Conservation (phyloP, 164 flowering plant genomes). For the Paratinospora sagittata region DNA sequence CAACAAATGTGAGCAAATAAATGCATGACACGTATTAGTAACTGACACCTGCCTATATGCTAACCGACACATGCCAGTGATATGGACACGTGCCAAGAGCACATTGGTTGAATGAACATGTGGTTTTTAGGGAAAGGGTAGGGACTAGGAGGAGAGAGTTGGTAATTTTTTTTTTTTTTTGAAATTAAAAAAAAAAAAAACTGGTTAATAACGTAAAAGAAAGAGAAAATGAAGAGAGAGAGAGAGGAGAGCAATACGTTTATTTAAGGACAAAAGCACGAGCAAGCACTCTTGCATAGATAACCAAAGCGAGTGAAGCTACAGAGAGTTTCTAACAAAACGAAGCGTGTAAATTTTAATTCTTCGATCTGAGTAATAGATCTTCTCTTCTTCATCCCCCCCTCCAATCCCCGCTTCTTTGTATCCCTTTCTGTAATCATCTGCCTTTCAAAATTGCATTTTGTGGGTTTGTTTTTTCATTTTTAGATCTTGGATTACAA, state of each 20-base stretch:
- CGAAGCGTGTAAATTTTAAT: neutral
- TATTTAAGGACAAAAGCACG: neutral
- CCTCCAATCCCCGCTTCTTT: constrained; percentile 49
- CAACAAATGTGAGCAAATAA: neutral
- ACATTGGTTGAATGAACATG: no score
- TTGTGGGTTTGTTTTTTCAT: no score
- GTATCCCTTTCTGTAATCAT: constrained; percentile 70
- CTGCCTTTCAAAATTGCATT: no score
- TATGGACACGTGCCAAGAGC: neutral
- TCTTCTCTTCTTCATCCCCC: constrained; percentile 13
- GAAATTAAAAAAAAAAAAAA: neutral
- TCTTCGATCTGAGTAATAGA: neutral
- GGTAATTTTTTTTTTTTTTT: neutral
- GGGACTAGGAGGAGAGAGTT: no score
- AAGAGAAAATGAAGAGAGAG: neutral
- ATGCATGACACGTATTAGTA: neutral
- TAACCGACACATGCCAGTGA: neutral
- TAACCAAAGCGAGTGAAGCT: constrained; percentile 11
- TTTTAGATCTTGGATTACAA: constrained; percentile 28
- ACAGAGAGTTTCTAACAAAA: neutral
- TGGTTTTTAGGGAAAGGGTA: no score
- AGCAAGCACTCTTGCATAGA: constrained; percentile 4
- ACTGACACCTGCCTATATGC: no score
- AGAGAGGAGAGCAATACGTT: neutral
- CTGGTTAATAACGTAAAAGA: neutral